Evolutionary conservation across 495 filamentous ascomycete genomes (phyloP), one percentile per base, ranked within the genome.

Genomic region (Sporormia fimetaria): DNA sequence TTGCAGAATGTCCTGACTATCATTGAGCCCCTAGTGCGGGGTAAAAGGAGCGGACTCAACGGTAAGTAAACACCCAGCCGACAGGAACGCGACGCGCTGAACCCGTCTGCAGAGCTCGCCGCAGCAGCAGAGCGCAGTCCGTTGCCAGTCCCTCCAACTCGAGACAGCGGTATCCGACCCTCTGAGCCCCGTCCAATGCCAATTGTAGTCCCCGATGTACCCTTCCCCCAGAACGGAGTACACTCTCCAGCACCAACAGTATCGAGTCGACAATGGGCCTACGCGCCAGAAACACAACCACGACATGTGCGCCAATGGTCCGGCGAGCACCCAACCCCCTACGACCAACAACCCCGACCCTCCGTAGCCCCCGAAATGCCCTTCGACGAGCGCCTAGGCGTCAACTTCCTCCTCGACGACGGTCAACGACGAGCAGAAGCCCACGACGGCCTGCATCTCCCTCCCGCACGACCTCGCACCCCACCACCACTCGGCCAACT

Each of bases 401-500:
- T 87, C 21, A 75, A 75, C 31, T 84, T 82, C 34, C 61, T 85
- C 1, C 66, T 85, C 1, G 75, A 76, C 36, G 58, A 67, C 23
- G 56, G 28, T 37, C n/a, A 37, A 44, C 21, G 33, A 21, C 27
- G 8, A 6, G 27, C 35, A 41, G 12, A 27, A 44, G 21, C 31
- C 23, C 3, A 42, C 48, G 21, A 39, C 38, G 15, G 28, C 34
- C 6, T 22, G 36, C 14, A 34, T 49, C 1, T 40, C 33, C 3
- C 31, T 18, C 30, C 47, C 6, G 8, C 33, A 22, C 11, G 16
- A 8, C 56, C 21, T 38, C 47, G 37, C 44, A 52, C 1, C 32
- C 48, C 16, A 44, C 57, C 38, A 40, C 52, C 4, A 21, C 28
- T 46, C 9, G 41, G 50, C 57, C 37, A 42, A 59, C 68, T 18